A percentile compares a stretch with the other conserved stretches of the same genome.
These are phyloP conservation scores for Amesomyces nigricolor DNA, from an alignment of 2,329 filamentous ascomycete species.

Conservation along the genomic window DNA sequence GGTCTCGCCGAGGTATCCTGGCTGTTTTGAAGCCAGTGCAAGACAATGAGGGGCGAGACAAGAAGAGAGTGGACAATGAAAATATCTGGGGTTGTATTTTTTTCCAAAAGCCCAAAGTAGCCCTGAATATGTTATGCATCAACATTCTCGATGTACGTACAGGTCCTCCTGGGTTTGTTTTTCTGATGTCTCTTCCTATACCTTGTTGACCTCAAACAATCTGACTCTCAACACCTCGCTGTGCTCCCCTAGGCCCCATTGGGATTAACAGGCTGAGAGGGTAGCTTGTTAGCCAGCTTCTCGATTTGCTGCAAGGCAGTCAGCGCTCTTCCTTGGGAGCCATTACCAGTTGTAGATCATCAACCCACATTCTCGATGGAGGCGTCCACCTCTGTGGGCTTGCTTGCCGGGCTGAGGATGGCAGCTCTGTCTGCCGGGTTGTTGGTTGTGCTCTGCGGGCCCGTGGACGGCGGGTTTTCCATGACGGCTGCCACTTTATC, in stretches of 20 bases:
- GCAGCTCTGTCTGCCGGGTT: not conserved
- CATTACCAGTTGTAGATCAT: too few species aligned
- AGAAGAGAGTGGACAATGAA: too few species aligned
- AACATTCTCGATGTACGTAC: too few species aligned
- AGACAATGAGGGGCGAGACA: too few species aligned
- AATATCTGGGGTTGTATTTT: too few species aligned
- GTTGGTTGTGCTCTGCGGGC: not conserved
- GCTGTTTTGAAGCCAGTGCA: not conserved
- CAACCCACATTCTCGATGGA: conserved; percentile 13
- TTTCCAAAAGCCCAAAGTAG: not conserved
- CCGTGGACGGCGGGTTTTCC: not conserved
- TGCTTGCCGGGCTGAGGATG: conserved; percentile 8
- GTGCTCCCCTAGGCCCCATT: conserved; percentile 10
- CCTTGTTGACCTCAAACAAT: not conserved
- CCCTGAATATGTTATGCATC: not conserved
- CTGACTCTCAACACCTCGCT: not conserved
- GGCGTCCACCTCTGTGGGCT: conserved; percentile 9
- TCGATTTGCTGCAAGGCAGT: conserved; percentile 24
- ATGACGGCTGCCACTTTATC: not conserved
- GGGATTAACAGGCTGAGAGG: conserved; percentile 17
- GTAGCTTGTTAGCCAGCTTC: conserved; percentile 27
- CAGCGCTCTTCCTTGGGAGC: not conserved
- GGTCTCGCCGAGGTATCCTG: not conserved
- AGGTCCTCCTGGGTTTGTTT: too few species aligned
- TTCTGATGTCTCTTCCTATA: too few species aligned